A percentile compares a stretch with the other conserved stretches of the same genome.
Conservation (phyloP, 2,329 filamentous ascomycete species). For the Trichoderma sp. region DNA sequence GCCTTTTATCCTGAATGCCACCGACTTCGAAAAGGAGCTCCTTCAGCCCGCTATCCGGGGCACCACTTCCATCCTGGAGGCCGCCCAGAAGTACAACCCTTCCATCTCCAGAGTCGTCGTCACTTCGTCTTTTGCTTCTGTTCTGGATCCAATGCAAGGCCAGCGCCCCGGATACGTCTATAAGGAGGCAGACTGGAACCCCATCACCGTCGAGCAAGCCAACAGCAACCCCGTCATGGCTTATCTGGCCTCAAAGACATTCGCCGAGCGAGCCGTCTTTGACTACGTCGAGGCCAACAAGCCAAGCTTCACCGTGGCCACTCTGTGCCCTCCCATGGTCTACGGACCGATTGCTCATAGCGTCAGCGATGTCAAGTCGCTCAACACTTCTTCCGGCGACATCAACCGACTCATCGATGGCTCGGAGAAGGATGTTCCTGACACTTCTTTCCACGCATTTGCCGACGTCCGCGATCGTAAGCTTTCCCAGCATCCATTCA, state of each 20-base stretch:
- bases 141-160: neutral
- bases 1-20: neutral
- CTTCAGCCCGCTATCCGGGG: neutral
- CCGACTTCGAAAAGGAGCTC: neutral
- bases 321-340: neutral
- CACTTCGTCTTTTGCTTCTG: neutral
- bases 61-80: neutral
- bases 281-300: neutral
- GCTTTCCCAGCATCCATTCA: neutral
- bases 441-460: neutral
- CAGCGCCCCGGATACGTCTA: neutral
- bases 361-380: neutral
- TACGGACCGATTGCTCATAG: neutral
- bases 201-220: neutral
- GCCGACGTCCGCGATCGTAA: constrained; percentile 4
- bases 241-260: neutral
- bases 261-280: neutral
- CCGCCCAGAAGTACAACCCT: neutral
- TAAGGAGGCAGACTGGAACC: neutral
- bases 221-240: neutral
- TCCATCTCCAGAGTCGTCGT: neutral
- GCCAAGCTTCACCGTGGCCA: neutral
- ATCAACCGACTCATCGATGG: neutral
- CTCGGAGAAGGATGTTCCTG: neutral
- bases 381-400: neutral